phyloP scores from a whole-genome alignment of 169 alveolate genomes.

The Babesia sp. region DNA sequence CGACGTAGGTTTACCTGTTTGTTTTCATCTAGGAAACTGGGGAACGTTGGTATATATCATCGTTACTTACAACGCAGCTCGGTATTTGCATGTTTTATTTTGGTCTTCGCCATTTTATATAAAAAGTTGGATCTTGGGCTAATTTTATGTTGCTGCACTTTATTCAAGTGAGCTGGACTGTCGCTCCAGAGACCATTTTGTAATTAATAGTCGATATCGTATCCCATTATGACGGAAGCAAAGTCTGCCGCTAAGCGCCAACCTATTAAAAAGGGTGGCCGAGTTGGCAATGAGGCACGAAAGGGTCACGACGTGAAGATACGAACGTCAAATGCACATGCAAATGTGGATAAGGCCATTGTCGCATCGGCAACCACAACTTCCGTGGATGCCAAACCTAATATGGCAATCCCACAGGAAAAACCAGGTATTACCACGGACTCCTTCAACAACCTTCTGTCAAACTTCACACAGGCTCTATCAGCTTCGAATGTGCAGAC shows the following conservation, averaged over 20 bases:
- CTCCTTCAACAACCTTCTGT: constrained; percentile 27
- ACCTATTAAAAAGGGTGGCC: not conserved
- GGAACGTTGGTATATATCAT: too few species aligned
- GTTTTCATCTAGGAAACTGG: too few species aligned
- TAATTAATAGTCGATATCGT: too few species aligned
- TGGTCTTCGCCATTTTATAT: too few species aligned
- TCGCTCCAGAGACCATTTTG: too few species aligned
- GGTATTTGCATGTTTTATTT: too few species aligned
- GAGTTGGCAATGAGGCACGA: not conserved
- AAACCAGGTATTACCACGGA: constrained; percentile 19
- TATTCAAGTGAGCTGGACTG: too few species aligned
- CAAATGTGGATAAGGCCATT: not conserved
- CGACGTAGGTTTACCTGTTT: too few species aligned
- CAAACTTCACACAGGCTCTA: constrained; percentile 35
- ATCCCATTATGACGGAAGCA: too few species aligned
- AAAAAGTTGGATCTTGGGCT: too few species aligned
- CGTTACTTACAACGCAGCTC: too few species aligned
- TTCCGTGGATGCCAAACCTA: not conserved
- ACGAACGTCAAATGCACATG: not conserved
- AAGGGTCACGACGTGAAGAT: not conserved
- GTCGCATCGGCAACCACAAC: not conserved
- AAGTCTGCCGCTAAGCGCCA: not conserved
- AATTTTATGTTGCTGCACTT: too few species aligned
- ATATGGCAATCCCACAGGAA: not conserved
- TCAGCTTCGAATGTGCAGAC: not conserved